phyloP scores from a whole-genome alignment of 1,284 basidiomycete species.

The Fomes fomentarius region DNA sequence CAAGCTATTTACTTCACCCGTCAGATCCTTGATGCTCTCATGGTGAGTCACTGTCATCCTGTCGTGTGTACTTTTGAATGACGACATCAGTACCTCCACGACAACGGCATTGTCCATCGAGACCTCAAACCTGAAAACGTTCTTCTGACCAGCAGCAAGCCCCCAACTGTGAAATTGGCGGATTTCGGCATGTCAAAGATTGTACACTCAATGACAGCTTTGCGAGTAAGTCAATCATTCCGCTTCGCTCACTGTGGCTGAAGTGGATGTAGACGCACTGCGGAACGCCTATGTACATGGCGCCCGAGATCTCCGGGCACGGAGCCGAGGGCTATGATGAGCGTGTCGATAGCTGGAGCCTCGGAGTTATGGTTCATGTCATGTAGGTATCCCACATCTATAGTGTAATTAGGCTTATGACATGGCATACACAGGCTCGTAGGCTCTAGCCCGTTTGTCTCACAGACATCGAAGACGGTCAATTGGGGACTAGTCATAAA shows the following conservation, averaged over 20 bases:
- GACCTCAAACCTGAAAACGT: slow-evolving; percentile 92
- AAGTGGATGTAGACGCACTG: slow-evolving; percentile 3
- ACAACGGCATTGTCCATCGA: slow-evolving; percentile 75
- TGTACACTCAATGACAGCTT: slow-evolving; percentile 68
- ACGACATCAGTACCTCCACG: slow-evolving; percentile 68
- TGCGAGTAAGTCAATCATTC: slow-evolving; percentile 45
- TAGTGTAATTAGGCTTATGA: too few relatives aligned
- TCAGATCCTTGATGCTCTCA: slow-evolving; percentile 70
- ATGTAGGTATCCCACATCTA: slow-evolving; percentile 3
- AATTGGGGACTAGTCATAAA: too few relatives aligned
- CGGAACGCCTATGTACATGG: slow-evolving; percentile 7
- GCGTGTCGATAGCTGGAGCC: slow-evolving; percentile 12
- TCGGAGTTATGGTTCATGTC: slow-evolving; percentile 10
- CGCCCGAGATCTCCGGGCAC: slow-evolving; percentile 5
- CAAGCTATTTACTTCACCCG: slow-evolving; percentile 59
- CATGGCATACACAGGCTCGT: too few relatives aligned
- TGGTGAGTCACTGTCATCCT: slow-evolving; percentile 22
- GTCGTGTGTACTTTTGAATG: too few relatives aligned
- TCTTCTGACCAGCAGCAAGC: slow-evolving; percentile 62
- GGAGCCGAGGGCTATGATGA: slow-evolving; percentile 1
- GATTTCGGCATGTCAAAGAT: slow-evolving; percentile 92
- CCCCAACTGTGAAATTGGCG: slow-evolving; percentile 76
- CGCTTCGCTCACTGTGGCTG: neutral
- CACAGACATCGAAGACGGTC: too few relatives aligned
- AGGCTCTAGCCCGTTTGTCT: too few relatives aligned